Evolutionary conservation across 768 basidiomycete species (phyloP).

Genomic region (Mycena epipterygia): DNA sequence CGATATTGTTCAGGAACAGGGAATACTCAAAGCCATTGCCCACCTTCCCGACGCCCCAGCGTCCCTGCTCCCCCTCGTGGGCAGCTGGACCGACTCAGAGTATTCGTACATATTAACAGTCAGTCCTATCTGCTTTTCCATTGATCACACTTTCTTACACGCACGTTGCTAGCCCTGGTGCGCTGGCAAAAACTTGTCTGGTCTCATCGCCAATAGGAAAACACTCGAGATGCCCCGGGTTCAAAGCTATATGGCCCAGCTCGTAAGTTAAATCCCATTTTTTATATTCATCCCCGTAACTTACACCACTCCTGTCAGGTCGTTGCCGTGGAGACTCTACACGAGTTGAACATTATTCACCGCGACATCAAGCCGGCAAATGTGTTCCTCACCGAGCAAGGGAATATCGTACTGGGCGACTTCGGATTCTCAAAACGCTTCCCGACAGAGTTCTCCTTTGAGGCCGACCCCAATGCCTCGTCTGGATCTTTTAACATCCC

Average conservation of each 20-base stretch:
- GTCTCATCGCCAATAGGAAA: background rate
- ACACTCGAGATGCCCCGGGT: background rate
- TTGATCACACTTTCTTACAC: background rate
- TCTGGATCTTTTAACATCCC: background rate
- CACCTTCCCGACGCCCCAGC: background rate
- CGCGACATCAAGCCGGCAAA: constrained; percentile 19
- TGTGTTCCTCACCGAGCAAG: background rate
- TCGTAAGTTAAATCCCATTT: background rate
- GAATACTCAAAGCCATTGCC: background rate
- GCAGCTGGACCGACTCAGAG: background rate
- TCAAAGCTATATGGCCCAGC: background rate
- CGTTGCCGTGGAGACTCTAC: constrained; percentile 7
- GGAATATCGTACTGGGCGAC: constrained; percentile 16
- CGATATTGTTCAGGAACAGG: background rate
- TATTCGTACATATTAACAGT: background rate
- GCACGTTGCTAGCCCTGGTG: background rate
- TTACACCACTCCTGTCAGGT: background rate
- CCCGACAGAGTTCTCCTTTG: background rate
- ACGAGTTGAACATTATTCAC: background rate
- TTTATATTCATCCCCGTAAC: background rate
- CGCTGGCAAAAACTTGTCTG: background rate
- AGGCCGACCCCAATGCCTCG: background rate
- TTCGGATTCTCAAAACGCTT: background rate
- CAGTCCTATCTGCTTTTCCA: background rate
- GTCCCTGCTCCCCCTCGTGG: background rate